Evolutionary conservation across 768 basidiomycete species (phyloP).

Genomic region (Dacryopinax spathularia): DNA sequence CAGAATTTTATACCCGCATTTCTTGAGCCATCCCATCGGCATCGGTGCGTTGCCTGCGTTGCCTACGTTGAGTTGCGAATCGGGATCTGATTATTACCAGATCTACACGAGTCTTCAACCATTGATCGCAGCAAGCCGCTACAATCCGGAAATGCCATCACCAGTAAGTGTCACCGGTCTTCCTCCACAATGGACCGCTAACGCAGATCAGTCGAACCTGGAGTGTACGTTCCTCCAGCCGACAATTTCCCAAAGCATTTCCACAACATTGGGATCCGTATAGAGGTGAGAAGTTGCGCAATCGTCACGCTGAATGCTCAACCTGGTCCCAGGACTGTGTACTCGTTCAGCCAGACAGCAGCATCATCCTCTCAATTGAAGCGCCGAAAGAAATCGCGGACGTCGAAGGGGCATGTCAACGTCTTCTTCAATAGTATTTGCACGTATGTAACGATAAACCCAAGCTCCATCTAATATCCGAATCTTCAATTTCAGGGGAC

Average conservation of each 20-base stretch:
- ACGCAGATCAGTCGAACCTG: constrained; percentile 23
- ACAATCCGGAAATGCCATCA: constrained; percentile 74
- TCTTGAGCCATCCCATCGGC: constrained; percentile 81
- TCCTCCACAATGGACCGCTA: neutral
- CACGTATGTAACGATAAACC: too few species aligned
- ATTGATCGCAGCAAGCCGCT: constrained; percentile 20
- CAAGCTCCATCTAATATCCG: too few species aligned
- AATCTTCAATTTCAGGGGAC: neutral
- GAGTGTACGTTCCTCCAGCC: constrained; percentile 76
- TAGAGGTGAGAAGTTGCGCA: too few species aligned
- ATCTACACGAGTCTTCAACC: constrained; percentile 68
- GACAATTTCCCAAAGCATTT: constrained; percentile 71
- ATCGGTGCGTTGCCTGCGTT: constrained; percentile 40
- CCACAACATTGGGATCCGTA: constrained; percentile 82
- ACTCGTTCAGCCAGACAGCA: neutral
- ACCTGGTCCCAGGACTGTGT: neutral
- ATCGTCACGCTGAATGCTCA: too few species aligned
- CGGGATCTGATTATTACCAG: constrained; percentile 26
- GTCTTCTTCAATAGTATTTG: neutral
- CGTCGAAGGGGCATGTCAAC: neutral
- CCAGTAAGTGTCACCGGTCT: constrained; percentile 63
- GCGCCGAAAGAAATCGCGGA: neutral
- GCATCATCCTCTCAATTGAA: neutral
- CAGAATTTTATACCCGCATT: constrained; percentile 76
- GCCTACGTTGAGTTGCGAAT: neutral